phyloP scores from a whole-genome alignment of 2,329 filamentous ascomycete species.

The Diplodia seriata region DNA sequence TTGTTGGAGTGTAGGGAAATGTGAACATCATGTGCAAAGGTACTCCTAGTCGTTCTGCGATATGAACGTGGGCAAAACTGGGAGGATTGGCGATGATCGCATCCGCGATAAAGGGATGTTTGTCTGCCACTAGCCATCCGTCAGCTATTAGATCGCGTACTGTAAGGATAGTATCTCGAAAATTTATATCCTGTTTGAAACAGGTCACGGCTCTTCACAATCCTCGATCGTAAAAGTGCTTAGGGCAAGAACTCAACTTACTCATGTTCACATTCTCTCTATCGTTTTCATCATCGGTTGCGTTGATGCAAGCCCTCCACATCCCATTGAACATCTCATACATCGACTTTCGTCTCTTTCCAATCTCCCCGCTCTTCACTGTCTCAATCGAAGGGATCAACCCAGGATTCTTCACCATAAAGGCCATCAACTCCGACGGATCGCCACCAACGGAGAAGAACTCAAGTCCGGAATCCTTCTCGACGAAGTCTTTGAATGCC shows the following conservation, averaged over 20 bases:
- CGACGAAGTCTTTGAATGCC: slow-evolving; percentile 76
- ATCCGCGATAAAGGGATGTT: slow-evolving; percentile 79
- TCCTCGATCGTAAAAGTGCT: too few relatives aligned
- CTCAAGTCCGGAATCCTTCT: slow-evolving; percentile 74
- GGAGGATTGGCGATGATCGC: slow-evolving; percentile 82
- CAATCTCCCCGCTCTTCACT: slow-evolving; percentile 75
- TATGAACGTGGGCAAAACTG: slow-evolving; percentile 77
- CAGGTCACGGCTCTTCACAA: slow-evolving; percentile 38
- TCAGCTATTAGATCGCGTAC: neutral
- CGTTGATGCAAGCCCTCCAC: slow-evolving; percentile 78
- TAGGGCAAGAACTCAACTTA: slow-evolving; percentile 35
- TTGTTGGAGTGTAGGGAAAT: slow-evolving; percentile 78
- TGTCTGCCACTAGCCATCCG: slow-evolving; percentile 58
- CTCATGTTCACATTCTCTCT: slow-evolving; percentile 65
- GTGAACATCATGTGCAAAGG: slow-evolving; percentile 90
- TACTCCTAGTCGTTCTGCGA: slow-evolving; percentile 76
- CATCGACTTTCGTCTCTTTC: slow-evolving; percentile 71
- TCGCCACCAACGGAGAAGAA: slow-evolving; percentile 84
- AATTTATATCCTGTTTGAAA: slow-evolving; percentile 39
- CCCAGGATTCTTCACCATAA: slow-evolving; percentile 85
- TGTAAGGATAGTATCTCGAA: too few relatives aligned
- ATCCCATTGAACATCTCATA: slow-evolving; percentile 84
- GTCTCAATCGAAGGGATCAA: slow-evolving; percentile 77
- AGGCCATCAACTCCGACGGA: slow-evolving; percentile 82
- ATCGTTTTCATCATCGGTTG: slow-evolving; percentile 72